Evolutionary conservation across 2,329 filamentous ascomycete genomes (phyloP), one percentile per base, ranked within the genome.

Genomic region (Cladosporium sp.): DNA sequence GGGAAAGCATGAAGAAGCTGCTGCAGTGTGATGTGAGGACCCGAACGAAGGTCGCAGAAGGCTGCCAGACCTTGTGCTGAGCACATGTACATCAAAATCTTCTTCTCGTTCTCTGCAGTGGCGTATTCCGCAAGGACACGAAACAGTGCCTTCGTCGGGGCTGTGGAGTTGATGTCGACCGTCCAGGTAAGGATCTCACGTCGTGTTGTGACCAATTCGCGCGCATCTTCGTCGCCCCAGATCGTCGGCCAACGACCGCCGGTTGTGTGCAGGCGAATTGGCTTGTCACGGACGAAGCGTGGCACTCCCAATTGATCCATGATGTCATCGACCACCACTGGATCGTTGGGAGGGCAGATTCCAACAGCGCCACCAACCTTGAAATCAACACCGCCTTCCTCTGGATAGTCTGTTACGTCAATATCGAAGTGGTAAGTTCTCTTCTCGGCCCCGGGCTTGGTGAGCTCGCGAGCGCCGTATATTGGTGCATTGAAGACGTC

Each of bases 381-480:
- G 84, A 98, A 99, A 75, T 98, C 95, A 5, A 93, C 88, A 63
- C 91, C 90, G 64, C 85, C 85, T 79, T 96, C 92, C 23, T 88
- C 86, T 0, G 95, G 93, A 73, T 99, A 99, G 76, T 97, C 90
- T 58, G 94, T 97, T 58, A 99, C 90, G 73, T 99, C 95, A 53
- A 99, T 87, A 73, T 98, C 95, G 73, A 98, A 98, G 79, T 99
- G 95, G 77, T 94, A 97, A 0, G 95, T 99, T 67, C 94, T 87
- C 86, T 99, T 99, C 83, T 97, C 92, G 5, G 95, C 95, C 25
- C 94, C 94, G 26, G 87, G 83, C 76, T 88, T 90, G 14, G 95
- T 99, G 75, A 99, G 81, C 79, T 97, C 93, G 64, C 95, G 89
- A 2, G 92, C 87, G 72, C 89, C 89, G 78, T 92, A 90, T 56